Percentiles rank a stretch among this genome's conserved stretches.
Evolutionary conservation across 495 filamentous ascomycete genomes (phyloP).

Genomic region (Annulohypoxylon stygium): DNA sequence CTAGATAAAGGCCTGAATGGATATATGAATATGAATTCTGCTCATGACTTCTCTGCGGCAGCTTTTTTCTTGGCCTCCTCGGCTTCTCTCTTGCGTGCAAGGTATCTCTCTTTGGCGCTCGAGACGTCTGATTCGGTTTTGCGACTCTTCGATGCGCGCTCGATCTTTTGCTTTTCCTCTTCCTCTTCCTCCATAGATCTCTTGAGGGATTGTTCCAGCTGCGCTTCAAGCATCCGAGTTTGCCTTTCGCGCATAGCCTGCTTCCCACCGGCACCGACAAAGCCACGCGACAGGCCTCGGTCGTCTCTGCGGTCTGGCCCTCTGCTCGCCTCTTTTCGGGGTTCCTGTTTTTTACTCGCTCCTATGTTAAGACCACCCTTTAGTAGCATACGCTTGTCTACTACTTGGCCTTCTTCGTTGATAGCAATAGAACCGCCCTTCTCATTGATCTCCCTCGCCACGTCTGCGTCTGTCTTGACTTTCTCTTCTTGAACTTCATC

Average conservation of each 20-base stretch:
- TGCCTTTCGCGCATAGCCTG: constrained; percentile 82
- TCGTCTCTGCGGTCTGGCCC: constrained; percentile 53
- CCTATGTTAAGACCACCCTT: constrained; percentile 88
- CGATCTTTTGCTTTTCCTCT: constrained; percentile 73
- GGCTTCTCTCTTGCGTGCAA: constrained; percentile 85
- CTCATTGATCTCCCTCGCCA: constrained; percentile 79
- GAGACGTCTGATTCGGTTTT: constrained; percentile 84
- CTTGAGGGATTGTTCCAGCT: constrained; percentile 81
- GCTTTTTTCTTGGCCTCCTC: constrained; percentile 74
- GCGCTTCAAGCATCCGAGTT: constrained; percentile 86
- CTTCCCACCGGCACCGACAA: constrained; percentile 64
- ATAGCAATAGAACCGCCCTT: constrained; percentile 76
- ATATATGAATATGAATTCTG: constrained; percentile 31
- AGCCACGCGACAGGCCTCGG: constrained; percentile 56
- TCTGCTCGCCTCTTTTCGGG: constrained; percentile 52
- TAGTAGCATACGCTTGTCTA: constrained; percentile 92
- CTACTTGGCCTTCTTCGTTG: constrained; percentile 94
- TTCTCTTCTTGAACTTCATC: constrained; percentile 56
- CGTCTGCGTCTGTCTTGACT: constrained; percentile 76
- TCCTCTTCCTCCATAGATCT: constrained; percentile 80
- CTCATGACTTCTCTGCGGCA: constrained; percentile 43
- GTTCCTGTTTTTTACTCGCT: constrained; percentile 64
- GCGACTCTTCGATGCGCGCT: constrained; percentile 77
- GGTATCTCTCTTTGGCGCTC: constrained; percentile 87
- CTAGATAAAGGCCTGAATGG: constrained; percentile 21